Evolutionary conservation across 768 basidiomycete genomes (phyloP).

Genomic region (Pisolithus marmoratus): DNA sequence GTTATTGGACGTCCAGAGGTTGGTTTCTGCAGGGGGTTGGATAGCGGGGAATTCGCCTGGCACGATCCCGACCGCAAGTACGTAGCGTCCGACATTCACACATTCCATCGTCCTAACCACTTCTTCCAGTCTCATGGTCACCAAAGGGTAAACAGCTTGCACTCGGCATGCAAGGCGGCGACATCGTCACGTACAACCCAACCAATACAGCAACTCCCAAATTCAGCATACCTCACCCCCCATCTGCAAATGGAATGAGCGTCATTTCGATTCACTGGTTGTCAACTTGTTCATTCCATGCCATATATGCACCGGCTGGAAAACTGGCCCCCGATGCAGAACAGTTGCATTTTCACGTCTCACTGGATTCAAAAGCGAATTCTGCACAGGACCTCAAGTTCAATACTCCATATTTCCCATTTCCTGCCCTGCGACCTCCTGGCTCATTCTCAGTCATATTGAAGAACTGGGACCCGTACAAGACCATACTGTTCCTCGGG

Average conservation of each 20-base stretch:
- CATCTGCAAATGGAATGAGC: constrained; percentile 42
- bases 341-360: constrained; percentile 37
- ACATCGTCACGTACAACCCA: constrained; percentile 63
- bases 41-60: constrained; percentile 42
- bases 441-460: constrained; percentile 37
- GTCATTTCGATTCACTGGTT: constrained; percentile 61
- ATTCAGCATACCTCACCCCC: constrained; percentile 51
- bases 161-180: constrained; percentile 64
- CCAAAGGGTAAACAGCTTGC: constrained; percentile 84
- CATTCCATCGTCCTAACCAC: constrained; percentile 7
- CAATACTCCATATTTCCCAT: constrained; percentile 37
- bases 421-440: constrained; percentile 40
- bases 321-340: constrained; percentile 32
- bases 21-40: constrained; percentile 47
- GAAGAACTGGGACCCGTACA: constrained; percentile 40
- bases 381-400: constrained; percentile 34
- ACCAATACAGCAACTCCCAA: constrained; percentile 48
- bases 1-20: constrained; percentile 51
- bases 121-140: constrained; percentile 68
- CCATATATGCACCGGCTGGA: constrained; percentile 50
- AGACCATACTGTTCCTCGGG: constrained; percentile 39
- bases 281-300: constrained; percentile 60
- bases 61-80: constrained; percentile 55
- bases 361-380: constrained; percentile 38
- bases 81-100: constrained; percentile 18